Base-by-base conservation (phyloP, 2,329 filamentous ascomycete species). In the Beauveria rudraprayagi region DNA sequence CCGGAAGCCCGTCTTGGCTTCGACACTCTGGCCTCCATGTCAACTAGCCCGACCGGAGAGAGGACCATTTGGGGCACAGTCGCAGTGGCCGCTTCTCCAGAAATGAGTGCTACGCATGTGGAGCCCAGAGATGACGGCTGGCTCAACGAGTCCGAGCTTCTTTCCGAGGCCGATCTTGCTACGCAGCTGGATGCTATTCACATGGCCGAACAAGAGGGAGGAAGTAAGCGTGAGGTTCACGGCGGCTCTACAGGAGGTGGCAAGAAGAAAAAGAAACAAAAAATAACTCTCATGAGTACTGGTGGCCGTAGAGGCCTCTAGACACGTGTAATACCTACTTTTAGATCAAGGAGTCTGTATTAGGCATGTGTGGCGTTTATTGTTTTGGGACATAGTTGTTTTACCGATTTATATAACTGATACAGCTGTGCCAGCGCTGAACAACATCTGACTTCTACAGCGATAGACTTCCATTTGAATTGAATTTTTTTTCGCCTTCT, bases 11-110 rank as follows among this genome's bases (percentile, higher is more conserved):
- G 83, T 22, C 78, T 80, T 14, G 85, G 83, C 0, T 91, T 91
- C 67, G 82, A 82, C 40, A 83, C 84, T 2, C 75, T 96, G 24
- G 89, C 90, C 0, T 88, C 87, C 1, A 86, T 92, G 66, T 92
- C 91, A 4, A 92, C 90, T 1, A 95, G 90, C 64, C 92, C 92
- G 0, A 87, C 85, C 7, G 84, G 85, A 0, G 79, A 83, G 46
- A 86, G 86, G 64, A 97, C 93, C 0, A 91, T 97, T 0, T 97
- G 93, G 93, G 93, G 93, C n/a, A 97, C 93, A 0, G 80, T 83
- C 3, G 85, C 83, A 0, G 76, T 96, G 3, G 77, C 85, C 0
- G 76, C 76, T 1, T 86, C 84, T 3, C 84, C 86, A 2, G 80
- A 83, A 11, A 68, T 85, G 30, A 73, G 73, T 30, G 71, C 79